Percentiles rank a stretch among this genome's conserved stretches.
Conservation (phyloP, 2,329 filamentous ascomycete species). For the Aureobasidium sp. region DNA sequence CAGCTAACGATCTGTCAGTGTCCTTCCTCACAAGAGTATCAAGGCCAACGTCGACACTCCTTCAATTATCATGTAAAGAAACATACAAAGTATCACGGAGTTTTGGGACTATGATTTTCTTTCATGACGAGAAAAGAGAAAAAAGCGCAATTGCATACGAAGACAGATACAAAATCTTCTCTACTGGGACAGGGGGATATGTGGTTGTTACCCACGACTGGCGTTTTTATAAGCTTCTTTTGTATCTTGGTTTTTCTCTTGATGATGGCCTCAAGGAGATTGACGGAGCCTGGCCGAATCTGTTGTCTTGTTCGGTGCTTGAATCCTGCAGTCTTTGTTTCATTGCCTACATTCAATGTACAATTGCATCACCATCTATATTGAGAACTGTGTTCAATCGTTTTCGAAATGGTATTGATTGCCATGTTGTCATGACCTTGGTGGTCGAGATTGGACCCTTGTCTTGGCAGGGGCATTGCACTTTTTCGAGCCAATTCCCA, state of each 20-base stretch:
- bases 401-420: not conserved
- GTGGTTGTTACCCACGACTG: conserved; percentile 2
- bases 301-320: not conserved
- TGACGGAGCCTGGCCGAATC: not conserved
- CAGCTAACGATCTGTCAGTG: conserved; percentile 43
- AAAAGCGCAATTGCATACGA: conserved; percentile 13
- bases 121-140: conserved; percentile 11
- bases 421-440: not conserved
- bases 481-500: not conserved
- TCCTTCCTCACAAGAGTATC: conserved; percentile 97
- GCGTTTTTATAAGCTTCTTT: conserved; percentile 2
- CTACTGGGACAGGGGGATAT: not conserved
- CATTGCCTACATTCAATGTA: conserved; percentile 12
- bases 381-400: not conserved
- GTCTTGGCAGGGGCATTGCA: not conserved
- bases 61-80: conserved; percentile 27
- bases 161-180: not conserved
- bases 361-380: not conserved
- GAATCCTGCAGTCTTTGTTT: not conserved
- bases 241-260: conserved; percentile 7
- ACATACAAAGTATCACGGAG: not conserved
- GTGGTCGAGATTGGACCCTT: not conserved
- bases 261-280: not conserved
- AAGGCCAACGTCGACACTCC: conserved; percentile 84
- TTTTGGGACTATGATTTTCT: conserved; percentile 8